A percentile compares a stretch with the other conserved stretches of the same genome.
Evolutionary conservation across 1,139 yeast species (phyloP).

Genomic region (Candida tropicalis): DNA sequence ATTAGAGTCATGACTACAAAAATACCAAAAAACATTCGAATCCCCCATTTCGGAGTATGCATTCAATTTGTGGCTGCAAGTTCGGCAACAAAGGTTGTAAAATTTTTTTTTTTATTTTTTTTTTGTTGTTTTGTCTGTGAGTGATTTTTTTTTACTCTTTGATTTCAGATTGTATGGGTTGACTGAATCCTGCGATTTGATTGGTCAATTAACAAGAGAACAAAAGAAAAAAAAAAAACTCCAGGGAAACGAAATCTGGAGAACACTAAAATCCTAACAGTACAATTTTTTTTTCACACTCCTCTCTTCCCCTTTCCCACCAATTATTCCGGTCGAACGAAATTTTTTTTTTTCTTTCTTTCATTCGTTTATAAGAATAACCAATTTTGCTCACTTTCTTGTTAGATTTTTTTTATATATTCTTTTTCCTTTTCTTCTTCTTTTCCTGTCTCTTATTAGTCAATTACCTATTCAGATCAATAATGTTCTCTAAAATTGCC

Average conservation of each 20-base stretch:
- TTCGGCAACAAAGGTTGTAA: conserved; percentile 3
- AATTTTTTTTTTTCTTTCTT: conserved; percentile 5
- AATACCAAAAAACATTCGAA: too few species aligned
- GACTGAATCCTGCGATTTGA: neutral
- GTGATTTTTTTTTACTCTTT: neutral
- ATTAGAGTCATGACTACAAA: too few species aligned
- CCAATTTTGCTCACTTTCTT: conserved; percentile 1
- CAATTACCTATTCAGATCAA: conserved; percentile 7
- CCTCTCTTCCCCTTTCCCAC: neutral
- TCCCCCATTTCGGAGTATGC: neutral
- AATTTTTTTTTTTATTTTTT: too few species aligned
- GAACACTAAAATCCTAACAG: conserved; percentile 7
- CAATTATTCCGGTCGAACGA: neutral
- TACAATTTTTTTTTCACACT: neutral
- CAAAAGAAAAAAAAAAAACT: neutral
- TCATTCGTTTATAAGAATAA: conserved; percentile 3
- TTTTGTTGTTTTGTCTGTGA: too few species aligned
- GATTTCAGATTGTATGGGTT: too few species aligned
- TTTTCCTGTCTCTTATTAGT: conserved; percentile 3
- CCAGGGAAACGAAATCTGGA: conserved; percentile 13
- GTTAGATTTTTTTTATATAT: conserved; percentile 1
- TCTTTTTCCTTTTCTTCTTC: conserved; percentile 7
- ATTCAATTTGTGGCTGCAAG: conserved; percentile 1
- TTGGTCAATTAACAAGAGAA: conserved; percentile 1
- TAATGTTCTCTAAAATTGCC: conserved; percentile 52